Base-by-base conservation (phyloP, 1,284 basidiomycete genomes). In the Entoloma clypeatum region DNA sequence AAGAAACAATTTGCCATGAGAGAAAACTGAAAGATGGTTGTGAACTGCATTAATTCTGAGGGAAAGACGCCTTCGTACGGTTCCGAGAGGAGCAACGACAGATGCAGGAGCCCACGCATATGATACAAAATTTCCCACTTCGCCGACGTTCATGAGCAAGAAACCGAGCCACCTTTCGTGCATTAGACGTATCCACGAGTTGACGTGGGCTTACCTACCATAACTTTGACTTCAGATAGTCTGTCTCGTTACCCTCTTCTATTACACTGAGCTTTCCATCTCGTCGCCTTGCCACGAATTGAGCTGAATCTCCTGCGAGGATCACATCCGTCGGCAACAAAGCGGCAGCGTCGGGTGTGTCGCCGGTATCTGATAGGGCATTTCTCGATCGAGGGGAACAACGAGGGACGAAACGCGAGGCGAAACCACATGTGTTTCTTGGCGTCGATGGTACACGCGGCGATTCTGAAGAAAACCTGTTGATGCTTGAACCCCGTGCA, bases 1-100 rank as follows among this genome's bases (percentile, higher is more conserved):
- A 98, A 92, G 34, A 94, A 74, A 57, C 93, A 96, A 61, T 98
- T 98, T 11, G 94, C 91, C 41, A 98, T 84, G 7, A 99, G 72
- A 1, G 95, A 87, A 56, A 90, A 86, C 84, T 89, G 13, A 41
- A 33, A 25, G 34, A 11, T 35, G 41, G 43, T 36, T 39, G 44
- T 45, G 23, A 33, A 48, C 43, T 33, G 24, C 36, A 36, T 39
- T 31, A 29, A 24, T 27, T 11, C 14, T 11, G 26, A 38, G 31
- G 33, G 36, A 30, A 13, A 11, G 16, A 17, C 41, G 23, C 21
- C 22, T 31, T 31, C 82, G 68, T 54, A 93, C 91, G 22, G 91
- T 94, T 22, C 94, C 93, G 5, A 98, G 72, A 13, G 94, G 95
- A 1, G 95, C 94, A n/a, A 98, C 92, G 9, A 97, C 72, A 14